Conservation (phyloP, 2,329 filamentous ascomycete genomes). For the Phaeosphaeriaceae sp. region DNA sequence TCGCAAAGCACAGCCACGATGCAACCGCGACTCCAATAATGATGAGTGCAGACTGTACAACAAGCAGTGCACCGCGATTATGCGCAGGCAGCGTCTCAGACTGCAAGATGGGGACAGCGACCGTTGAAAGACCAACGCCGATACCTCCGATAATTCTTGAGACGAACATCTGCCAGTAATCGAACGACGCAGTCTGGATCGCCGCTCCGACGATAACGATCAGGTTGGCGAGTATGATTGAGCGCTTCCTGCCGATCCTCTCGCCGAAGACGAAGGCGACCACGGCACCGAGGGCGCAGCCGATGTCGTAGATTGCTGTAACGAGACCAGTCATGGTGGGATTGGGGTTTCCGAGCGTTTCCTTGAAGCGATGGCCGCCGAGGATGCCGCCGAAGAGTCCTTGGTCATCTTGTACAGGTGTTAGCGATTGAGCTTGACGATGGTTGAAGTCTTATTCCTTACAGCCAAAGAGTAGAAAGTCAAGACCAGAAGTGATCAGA, state of each 20-base stretch:
- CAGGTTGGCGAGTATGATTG: slow-evolving; percentile 63
- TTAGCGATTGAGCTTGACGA: background rate
- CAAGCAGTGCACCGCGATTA: slow-evolving; percentile 20
- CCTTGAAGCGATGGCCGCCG: slow-evolving; percentile 29
- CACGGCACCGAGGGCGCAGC: slow-evolving; percentile 51
- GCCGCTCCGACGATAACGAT: slow-evolving; percentile 43
- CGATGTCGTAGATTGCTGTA: slow-evolving; percentile 49
- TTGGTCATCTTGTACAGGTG: slow-evolving; percentile 24
- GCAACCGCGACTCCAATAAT: slow-evolving; percentile 23
- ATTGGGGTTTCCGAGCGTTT: slow-evolving; percentile 16
- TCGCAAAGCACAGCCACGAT: slow-evolving; percentile 24
- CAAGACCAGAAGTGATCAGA: slow-evolving; percentile 19
- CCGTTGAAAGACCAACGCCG: slow-evolving; percentile 56
- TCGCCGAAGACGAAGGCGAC: slow-evolving; percentile 58
- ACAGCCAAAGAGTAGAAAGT: slow-evolving; percentile 25
- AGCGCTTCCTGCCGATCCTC: slow-evolving; percentile 60
- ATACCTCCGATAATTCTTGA: slow-evolving; percentile 51
- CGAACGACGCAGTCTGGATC: slow-evolving; percentile 40
- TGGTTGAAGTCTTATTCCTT: background rate
- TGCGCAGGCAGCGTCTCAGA: slow-evolving; percentile 45
- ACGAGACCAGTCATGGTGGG: slow-evolving; percentile 43
- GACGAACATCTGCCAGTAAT: slow-evolving; percentile 41
- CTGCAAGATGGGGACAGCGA: slow-evolving; percentile 54
- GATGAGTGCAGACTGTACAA: slow-evolving; percentile 20
- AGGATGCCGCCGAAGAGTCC: slow-evolving; percentile 35